Percentiles rank a stretch among this genome's conserved stretches.
These are phyloP conservation scores for Trichoderma sp. DNA, from an alignment of 2,329 filamentous ascomycete species.

Conservation along the genomic window DNA sequence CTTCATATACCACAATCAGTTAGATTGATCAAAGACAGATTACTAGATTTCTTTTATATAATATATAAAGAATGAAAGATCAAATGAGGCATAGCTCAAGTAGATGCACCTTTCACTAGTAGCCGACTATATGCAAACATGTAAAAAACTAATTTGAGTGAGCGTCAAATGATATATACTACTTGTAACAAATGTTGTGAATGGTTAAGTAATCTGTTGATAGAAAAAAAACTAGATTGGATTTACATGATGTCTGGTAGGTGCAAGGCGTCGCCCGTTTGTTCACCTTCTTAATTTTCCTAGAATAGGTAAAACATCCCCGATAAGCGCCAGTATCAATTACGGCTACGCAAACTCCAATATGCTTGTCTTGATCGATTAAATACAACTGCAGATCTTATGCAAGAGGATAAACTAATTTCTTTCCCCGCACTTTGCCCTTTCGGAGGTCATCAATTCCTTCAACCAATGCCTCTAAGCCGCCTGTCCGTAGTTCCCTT, in stretches of 20 bases:
- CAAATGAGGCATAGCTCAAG: too few species aligned
- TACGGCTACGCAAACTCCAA: neutral
- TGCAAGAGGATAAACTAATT: neutral
- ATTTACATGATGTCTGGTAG: neutral
- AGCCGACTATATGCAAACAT: neutral
- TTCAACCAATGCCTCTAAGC: neutral
- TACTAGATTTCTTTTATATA: too few species aligned
- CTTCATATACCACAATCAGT: rapidly evolving
- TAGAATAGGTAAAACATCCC: too few species aligned
- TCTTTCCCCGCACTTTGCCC: neutral
- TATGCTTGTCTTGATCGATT: neutral
- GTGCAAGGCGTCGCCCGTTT: neutral
- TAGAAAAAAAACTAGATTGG: neutral
- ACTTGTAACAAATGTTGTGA: neutral
- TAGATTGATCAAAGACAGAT: neutral
- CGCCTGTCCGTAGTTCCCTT: neutral
- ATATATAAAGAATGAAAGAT: too few species aligned
- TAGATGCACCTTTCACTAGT: rapidly evolving
- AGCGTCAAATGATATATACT: neutral
- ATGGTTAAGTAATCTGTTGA: neutral
- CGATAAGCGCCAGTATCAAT: too few species aligned
- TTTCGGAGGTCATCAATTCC: neutral
- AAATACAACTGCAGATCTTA: neutral
- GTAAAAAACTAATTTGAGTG: neutral
- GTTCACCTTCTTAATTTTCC: too few species aligned